A percentile compares a stretch with the other conserved stretches of the same genome.
phyloP scores from a whole-genome alignment of 768 basidiomycete genomes.

The Nidularia pulvinata region DNA sequence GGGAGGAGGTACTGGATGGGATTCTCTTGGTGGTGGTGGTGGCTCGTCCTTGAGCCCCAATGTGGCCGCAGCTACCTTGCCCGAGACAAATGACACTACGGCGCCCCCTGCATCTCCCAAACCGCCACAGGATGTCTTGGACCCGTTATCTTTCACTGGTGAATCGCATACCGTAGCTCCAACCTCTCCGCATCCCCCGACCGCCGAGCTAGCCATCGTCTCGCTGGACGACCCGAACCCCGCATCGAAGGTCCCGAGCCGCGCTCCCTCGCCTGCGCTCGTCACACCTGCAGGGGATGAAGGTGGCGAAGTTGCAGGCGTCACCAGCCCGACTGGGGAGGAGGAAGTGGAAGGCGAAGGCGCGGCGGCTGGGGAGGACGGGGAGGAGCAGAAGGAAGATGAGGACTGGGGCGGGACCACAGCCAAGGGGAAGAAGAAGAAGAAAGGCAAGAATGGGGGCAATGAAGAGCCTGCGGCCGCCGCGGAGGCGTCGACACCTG shows the following conservation, averaged over 20 bases:
- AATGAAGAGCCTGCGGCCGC: not conserved
- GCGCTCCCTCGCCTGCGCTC: not conserved
- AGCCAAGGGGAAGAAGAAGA: not conserved
- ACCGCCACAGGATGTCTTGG: not conserved
- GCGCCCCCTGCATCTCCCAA: not conserved
- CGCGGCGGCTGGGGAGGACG: not conserved
- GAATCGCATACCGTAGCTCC: not conserved
- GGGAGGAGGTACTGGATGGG: not conserved
- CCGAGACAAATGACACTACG: not conserved
- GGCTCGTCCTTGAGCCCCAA: no score
- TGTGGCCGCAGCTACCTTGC: not conserved
- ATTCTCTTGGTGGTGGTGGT: no score
- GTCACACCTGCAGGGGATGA: not conserved
- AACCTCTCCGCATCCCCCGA: not conserved
- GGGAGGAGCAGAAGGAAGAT: conserved; percentile 3
- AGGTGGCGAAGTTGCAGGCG: not conserved
- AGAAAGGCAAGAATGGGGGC: not conserved
- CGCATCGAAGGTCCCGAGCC: not conserved
- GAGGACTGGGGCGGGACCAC: not conserved
- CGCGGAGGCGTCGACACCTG: not conserved
- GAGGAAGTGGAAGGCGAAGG: not conserved
- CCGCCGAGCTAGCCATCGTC: not conserved
- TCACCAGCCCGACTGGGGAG: not conserved
- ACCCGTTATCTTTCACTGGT: not conserved
- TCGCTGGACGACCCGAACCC: not conserved